Evolutionary conservation across 1,139 yeast genomes (phyloP).

Genomic region (Debaryomycetaceae sp.): DNA sequence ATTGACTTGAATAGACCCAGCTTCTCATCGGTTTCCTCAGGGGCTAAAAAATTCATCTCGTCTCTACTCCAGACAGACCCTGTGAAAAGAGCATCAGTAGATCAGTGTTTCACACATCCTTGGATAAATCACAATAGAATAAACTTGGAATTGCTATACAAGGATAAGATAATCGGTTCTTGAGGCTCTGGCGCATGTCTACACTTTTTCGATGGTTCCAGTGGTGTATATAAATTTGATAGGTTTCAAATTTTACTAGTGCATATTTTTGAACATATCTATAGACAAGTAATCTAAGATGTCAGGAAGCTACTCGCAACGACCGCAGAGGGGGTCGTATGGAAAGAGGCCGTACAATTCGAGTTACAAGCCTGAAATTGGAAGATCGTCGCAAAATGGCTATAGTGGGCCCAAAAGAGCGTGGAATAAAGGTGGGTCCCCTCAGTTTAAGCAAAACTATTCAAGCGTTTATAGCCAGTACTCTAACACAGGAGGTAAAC

Average conservation of each 20-base stretch:
- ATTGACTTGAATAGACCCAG: constrained; percentile 34
- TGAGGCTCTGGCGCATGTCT: background rate
- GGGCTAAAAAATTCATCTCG: constrained; percentile 44
- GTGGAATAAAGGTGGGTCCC: background rate
- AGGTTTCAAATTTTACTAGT: no score
- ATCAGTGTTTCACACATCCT: constrained; percentile 27
- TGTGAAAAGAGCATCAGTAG: constrained; percentile 26
- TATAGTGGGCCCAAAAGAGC: background rate
- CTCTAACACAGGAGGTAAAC: background rate
- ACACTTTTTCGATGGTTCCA: no score
- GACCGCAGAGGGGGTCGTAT: background rate
- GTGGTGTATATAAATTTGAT: background rate
- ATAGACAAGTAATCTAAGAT: background rate
- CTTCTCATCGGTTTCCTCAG: constrained; percentile 36
- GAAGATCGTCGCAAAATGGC: background rate
- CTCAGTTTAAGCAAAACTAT: constrained; percentile 4
- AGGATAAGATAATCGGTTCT: background rate
- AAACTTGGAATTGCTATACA: constrained; percentile 14
- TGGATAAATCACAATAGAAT: constrained; percentile 37
- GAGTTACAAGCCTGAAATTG: background rate
- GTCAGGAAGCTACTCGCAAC: background rate
- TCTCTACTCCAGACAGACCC: constrained; percentile 38
- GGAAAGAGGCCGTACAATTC: background rate
- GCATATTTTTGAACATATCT: no score
- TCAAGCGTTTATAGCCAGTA: constrained; percentile 12